phyloP scores from a whole-genome alignment of 148 eudicot genomes.

The Rhododendron williamsianum region DNA sequence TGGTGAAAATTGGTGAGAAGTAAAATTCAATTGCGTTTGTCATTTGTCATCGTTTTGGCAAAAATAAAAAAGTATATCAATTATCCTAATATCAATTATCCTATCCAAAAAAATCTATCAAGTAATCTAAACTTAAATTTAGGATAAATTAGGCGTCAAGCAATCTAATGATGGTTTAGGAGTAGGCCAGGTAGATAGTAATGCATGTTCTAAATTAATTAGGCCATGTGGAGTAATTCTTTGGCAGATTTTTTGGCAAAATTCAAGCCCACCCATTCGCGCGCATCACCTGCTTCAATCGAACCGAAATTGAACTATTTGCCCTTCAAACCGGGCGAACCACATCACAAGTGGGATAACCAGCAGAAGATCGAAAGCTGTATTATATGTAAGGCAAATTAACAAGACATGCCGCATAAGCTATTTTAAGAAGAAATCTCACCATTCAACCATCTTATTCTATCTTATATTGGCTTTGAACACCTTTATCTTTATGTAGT shows the following conservation, averaged over 20 bases:
- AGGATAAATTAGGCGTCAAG: no score
- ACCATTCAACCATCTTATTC: not conserved
- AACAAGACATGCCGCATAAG: not conserved
- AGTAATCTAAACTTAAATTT: no score
- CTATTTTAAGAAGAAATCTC: not conserved
- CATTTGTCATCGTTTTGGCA: no score
- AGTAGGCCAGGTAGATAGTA: no score
- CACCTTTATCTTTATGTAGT: not conserved
- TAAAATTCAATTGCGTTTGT: no score
- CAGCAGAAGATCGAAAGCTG: not conserved
- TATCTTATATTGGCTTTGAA: conserved; percentile 2
- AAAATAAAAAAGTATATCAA: no score
- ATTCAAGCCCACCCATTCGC: not conserved
- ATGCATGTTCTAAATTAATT: no score
- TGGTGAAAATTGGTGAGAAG: no score
- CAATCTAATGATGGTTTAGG: no score
- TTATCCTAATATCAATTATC: no score
- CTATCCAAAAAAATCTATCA: no score
- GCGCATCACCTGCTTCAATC: not conserved
- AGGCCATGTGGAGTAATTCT: no score
- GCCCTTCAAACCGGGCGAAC: not conserved
- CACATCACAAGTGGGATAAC: not conserved
- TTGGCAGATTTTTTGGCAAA: not conserved
- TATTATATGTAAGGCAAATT: not conserved
- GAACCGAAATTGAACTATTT: not conserved